These are phyloP conservation scores for Phytophthora europaea DNA, from an alignment of 352 stramenopile genomes.

Conservation along the genomic window DNA sequence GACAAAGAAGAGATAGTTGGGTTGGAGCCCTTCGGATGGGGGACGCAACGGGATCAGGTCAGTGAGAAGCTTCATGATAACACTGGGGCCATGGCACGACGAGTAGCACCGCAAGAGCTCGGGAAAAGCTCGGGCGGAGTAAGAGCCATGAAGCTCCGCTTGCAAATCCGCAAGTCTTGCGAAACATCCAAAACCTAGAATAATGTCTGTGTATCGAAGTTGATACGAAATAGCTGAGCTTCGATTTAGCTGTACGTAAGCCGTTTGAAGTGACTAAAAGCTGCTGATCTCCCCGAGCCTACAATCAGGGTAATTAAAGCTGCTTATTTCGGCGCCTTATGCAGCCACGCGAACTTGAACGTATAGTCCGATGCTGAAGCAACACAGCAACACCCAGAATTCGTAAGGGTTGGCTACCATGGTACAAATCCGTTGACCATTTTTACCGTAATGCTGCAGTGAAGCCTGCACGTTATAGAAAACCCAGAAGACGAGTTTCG, in stretches of 20 bases:
- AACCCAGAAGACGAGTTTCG: conserved; percentile 45
- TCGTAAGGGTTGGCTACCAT: background rate
- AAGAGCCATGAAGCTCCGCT: conserved; percentile 32
- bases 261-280: too few species aligned
- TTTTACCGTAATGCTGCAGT: background rate
- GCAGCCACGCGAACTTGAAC: conserved; percentile 43
- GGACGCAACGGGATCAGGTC: conserved; percentile 33
- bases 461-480: conserved; percentile 32
- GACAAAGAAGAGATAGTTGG: conserved; percentile 28
- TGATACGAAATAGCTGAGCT: too few species aligned
- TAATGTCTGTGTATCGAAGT: too few species aligned
- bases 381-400: background rate
- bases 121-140: conserved; percentile 16
- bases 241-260: too few species aligned
- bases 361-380: conserved; percentile 38
- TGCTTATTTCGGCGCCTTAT: background rate
- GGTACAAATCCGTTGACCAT: background rate
- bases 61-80: conserved; percentile 24
- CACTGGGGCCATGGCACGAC: conserved; percentile 27
- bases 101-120: background rate
- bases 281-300: too few species aligned
- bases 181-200: too few species aligned
- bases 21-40: conserved; percentile 3
- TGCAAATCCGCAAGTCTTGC: too few species aligned
- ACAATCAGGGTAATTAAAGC: too few species aligned